Evolutionary conservation across 805 yeast species (phyloP), one percentile per base, ranked within the genome.

Genomic region (Saccharomycopsis synnaedendra): DNA sequence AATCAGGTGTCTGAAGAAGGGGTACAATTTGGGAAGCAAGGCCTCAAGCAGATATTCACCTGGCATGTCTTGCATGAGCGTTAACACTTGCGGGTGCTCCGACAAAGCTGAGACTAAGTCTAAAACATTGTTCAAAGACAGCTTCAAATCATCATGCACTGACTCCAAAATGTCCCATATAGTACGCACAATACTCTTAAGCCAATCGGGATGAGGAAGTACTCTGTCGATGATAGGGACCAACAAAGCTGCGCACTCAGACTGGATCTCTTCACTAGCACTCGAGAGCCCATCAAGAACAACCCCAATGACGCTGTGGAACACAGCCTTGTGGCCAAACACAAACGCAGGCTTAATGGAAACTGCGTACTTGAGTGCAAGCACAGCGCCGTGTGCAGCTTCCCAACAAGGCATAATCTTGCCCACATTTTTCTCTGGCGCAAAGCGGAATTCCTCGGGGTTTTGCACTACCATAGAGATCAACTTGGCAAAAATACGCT

Each of bases 341-440:
- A 90, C 67, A n/a, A 88, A 72, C 54, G 85, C 93, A 0, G 87
- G 79, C 56, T 95, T 73, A 3, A 90, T 87, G 51, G 95, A 82
- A 7, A 90, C 98, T 56, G 93, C 81, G 63, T 93, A 93, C 45
- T 95, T 71, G 45, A 93, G 69, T 0, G 97, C 98, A 8, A 93
- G 74, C 81, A 93, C 80, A 43, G 97, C 99, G 56, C 97, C 98
- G 68, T 93, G 98, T 50, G 93, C 85, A 3, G 96, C 97, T 61
- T 94, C 97, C 98, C 98, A 93, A 47, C 88, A 74, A 3, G 27
- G 29, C n/a, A 32, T 19, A n/a, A 30, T 33, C 3, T 82, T 77
- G 19, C 19, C 19, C 19, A 19, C 19, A 11, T 66, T 59, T 41
- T 72, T 67, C 8, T 69, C 62, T 1, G 68, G 77, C 28, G 75